Evolutionary conservation across 306 rosid genomes (phyloP).

Genomic region (Dalbergia cochinchinensis): DNA sequence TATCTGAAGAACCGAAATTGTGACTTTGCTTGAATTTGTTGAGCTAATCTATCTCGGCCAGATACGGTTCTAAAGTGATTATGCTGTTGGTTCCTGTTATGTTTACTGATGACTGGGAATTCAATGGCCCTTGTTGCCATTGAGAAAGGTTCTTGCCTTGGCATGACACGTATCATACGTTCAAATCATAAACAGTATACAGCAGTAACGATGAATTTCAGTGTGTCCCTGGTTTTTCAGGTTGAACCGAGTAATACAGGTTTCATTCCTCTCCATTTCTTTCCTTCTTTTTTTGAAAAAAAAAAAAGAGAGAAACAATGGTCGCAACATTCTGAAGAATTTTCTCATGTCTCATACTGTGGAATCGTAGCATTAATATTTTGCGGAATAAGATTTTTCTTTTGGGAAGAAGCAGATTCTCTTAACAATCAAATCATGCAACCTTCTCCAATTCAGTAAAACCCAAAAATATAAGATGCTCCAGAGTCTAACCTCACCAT

Average conservation of each 20-base stretch:
- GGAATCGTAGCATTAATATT: too few species aligned
- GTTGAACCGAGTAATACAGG: neutral
- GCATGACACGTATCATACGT: neutral
- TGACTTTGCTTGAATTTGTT: neutral
- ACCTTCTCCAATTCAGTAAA: neutral
- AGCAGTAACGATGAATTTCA: too few species aligned
- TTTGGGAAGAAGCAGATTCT: neutral
- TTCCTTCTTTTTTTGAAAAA: too few species aligned
- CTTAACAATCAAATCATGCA: neutral
- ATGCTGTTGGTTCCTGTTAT: too few species aligned
- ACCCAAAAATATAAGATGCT: neutral
- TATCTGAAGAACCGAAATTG: neutral
- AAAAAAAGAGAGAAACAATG: too few species aligned
- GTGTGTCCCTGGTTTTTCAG: neutral
- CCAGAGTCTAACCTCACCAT: neutral
- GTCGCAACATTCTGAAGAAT: neutral
- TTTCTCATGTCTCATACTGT: neutral
- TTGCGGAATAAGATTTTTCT: neutral
- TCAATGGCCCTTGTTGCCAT: neutral
- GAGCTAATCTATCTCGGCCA: too few species aligned
- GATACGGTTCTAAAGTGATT: too few species aligned
- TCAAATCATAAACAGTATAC: neutral
- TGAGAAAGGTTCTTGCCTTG: neutral
- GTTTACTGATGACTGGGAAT: neutral
- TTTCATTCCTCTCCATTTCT: neutral